Percentiles rank a stretch among this genome's conserved stretches.
These are phyloP conservation scores for Piper betle DNA, from an alignment of 164 flowering plant species.

Conservation along the genomic window DNA sequence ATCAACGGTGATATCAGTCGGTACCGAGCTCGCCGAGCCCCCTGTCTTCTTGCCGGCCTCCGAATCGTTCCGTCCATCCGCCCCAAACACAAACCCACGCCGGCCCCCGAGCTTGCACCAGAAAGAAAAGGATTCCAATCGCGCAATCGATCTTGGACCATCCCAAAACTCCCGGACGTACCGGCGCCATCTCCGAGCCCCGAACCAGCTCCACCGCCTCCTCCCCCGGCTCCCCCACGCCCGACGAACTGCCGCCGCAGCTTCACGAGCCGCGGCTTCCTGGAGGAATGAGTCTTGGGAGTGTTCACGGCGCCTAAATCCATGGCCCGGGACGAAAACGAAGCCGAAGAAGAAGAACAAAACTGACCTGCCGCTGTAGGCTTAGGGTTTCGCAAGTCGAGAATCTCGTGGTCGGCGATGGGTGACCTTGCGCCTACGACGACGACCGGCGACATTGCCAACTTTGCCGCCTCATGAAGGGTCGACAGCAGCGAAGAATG, in stretches of 20 bases:
- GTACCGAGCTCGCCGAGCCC: slow-evolving; percentile 5
- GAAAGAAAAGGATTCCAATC: slow-evolving; percentile 15
- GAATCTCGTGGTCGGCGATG: slow-evolving; percentile 1
- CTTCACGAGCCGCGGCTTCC: slow-evolving; percentile 19
- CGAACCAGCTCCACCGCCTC: neutral
- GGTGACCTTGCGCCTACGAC: slow-evolving; percentile 4
- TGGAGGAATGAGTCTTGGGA: neutral
- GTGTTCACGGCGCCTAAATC: slow-evolving; percentile 4
- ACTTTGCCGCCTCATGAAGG: neutral
- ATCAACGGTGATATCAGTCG: neutral
- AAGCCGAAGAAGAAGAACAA: slow-evolving; percentile 5
- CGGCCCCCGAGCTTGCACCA: slow-evolving; percentile 2
- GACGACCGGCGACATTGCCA: slow-evolving; percentile 15
- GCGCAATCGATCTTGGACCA: slow-evolving; percentile 3
- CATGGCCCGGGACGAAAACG: neutral
- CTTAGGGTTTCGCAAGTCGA: slow-evolving; percentile 16
- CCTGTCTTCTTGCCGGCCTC: too few species aligned
- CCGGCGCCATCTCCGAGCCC: neutral
- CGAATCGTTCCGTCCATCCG: neutral
- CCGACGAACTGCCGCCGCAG: slow-evolving; percentile 8
- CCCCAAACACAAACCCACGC: slow-evolving; percentile 18
- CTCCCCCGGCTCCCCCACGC: neutral
- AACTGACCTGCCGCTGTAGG: slow-evolving; percentile 15
- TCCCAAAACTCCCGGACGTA: neutral
- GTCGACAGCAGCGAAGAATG: neutral